Evolutionary conservation across 2,329 filamentous ascomycete genomes (phyloP).

Genomic region (Ploettnerulaceae sp.): DNA sequence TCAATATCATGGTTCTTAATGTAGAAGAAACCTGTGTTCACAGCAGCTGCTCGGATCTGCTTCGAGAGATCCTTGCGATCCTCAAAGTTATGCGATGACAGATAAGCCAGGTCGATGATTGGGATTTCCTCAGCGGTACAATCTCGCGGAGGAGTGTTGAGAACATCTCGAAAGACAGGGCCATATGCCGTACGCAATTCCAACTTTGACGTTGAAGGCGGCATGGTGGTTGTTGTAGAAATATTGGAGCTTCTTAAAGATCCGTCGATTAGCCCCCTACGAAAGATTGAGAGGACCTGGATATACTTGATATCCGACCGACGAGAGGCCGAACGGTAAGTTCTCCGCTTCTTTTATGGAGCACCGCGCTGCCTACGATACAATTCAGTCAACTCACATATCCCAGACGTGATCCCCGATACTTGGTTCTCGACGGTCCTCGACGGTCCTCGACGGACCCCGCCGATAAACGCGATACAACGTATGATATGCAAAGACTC

Average conservation of each 20-base stretch:
- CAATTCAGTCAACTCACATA: too few species aligned
- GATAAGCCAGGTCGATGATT: slow-evolving; percentile 40
- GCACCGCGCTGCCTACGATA: not conserved
- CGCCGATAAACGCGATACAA: too few species aligned
- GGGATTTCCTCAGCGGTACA: slow-evolving; percentile 42
- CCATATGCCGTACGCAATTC: slow-evolving; percentile 43
- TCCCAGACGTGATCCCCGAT: too few species aligned
- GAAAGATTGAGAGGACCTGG: too few species aligned
- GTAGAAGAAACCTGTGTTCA: slow-evolving; percentile 45
- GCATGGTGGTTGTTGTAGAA: slow-evolving; percentile 14
- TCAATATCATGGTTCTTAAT: slow-evolving; percentile 42
- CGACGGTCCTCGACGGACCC: not conserved
- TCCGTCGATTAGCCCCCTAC: too few species aligned
- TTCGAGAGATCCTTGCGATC: slow-evolving; percentile 37
- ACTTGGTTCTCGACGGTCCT: too few species aligned
- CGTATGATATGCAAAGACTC: too few species aligned
- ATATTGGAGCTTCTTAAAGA: too few species aligned
- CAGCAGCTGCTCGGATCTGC: slow-evolving; percentile 38
- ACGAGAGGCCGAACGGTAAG: not conserved
- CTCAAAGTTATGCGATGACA: slow-evolving; percentile 35
- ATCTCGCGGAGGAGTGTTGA: slow-evolving; percentile 38
- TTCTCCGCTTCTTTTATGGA: not conserved
- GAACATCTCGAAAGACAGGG: slow-evolving; percentile 41
- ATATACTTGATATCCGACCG: too few species aligned
- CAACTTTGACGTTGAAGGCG: slow-evolving; percentile 36